phyloP scores from a whole-genome alignment of 1,284 basidiomycete genomes.

The Limonomyces culmigenus region DNA sequence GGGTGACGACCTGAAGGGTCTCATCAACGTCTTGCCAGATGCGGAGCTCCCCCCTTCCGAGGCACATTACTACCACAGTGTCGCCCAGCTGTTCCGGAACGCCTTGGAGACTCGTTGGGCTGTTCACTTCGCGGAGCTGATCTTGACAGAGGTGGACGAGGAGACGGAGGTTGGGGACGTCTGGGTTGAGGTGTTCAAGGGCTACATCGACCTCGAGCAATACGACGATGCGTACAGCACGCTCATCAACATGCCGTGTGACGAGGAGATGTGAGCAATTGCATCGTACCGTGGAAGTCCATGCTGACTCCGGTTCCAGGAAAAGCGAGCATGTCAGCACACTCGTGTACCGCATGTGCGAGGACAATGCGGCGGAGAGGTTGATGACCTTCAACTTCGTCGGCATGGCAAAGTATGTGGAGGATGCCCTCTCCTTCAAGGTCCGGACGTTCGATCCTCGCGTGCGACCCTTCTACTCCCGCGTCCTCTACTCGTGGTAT shows the following conservation, averaged over 20 bases:
- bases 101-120: conserved; percentile 40
- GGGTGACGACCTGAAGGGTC: conserved; percentile 43
- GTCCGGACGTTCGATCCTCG: conserved; percentile 88
- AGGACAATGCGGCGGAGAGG: conserved; percentile 65
- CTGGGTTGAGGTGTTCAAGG: conserved; percentile 69
- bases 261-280: conserved; percentile 40
- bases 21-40: conserved; percentile 45
- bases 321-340: conserved; percentile 67
- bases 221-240: conserved; percentile 80
- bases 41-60: conserved; percentile 38
- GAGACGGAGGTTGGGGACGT: too few relatives aligned
- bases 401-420: conserved; percentile 76
- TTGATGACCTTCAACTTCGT: conserved; percentile 79
- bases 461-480: conserved; percentile 74
- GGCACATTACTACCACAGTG: conserved; percentile 65
- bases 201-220: conserved; percentile 50
- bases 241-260: conserved; percentile 56
- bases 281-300: not conserved
- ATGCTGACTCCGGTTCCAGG: conserved; percentile 21
- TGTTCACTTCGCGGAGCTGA: conserved; percentile 57
- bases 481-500: conserved; percentile 93
- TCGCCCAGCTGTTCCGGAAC: conserved; percentile 55
- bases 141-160: too few relatives aligned
- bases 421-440: conserved; percentile 83
- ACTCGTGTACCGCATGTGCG: conserved; percentile 86